Conservation (phyloP, 257 asterid species). For the Gynochthodes officinalis region DNA sequence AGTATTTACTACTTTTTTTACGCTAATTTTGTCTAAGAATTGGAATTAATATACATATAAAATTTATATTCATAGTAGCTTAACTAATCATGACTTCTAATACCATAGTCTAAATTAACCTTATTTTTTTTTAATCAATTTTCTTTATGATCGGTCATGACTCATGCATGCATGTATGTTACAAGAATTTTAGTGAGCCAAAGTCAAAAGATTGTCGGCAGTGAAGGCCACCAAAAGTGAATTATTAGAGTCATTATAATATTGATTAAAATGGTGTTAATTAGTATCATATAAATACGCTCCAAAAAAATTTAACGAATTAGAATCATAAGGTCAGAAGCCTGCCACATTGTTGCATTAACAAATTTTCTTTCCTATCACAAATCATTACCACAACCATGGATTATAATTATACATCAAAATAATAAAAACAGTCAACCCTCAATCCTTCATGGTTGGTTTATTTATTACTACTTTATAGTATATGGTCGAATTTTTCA, state of each 20-base stretch:
- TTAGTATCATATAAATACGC: too few relatives aligned
- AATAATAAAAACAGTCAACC: slow-evolving; percentile 7
- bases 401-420: too few relatives aligned
- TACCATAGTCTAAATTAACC: too few relatives aligned
- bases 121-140: not conserved
- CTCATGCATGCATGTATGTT: not conserved
- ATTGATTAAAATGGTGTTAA: too few relatives aligned
- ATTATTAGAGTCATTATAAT: too few relatives aligned
- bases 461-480: too few relatives aligned
- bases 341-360: slow-evolving; percentile 2
- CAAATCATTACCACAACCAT: too few relatives aligned
- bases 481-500: not conserved
- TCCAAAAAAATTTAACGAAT: not conserved
- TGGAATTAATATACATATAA: too few relatives aligned
- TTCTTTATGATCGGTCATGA: too few relatives aligned
- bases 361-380: not conserved
- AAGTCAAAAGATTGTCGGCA: slow-evolving; percentile 21
- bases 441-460: not conserved
- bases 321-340: not conserved
- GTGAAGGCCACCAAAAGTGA: not conserved
- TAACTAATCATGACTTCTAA: too few relatives aligned
- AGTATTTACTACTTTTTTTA: not conserved
- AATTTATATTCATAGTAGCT: too few relatives aligned
- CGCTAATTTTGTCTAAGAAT: too few relatives aligned
- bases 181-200: not conserved